Conservation (phyloP, 352 stramenopile genomes). For the Bremia lactucae region DNA sequence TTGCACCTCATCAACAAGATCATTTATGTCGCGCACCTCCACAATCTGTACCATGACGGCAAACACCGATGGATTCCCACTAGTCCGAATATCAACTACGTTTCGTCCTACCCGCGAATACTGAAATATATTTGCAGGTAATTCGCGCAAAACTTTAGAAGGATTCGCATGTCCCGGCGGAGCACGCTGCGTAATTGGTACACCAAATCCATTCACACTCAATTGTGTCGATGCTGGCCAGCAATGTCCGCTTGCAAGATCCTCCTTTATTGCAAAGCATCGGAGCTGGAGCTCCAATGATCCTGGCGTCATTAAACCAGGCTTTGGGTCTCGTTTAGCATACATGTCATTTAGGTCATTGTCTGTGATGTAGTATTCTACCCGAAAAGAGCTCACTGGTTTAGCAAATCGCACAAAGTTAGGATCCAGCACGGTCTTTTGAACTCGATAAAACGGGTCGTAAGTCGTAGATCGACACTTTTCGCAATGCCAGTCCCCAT, state of each 20-base stretch:
- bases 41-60: conserved; percentile 69
- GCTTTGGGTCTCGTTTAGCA: conserved; percentile 35
- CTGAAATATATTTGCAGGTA: conserved; percentile 65
- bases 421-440: conserved; percentile 41
- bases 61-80: conserved; percentile 51
- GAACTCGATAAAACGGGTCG: conserved; percentile 60
- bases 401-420: conserved; percentile 62
- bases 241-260: conserved; percentile 52
- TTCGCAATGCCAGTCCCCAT: conserved; percentile 66
- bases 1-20: conserved; percentile 53
- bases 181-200: conserved; percentile 55
- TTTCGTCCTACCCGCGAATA: conserved; percentile 61
- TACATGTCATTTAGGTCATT: conserved; percentile 69
- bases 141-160: conserved; percentile 70
- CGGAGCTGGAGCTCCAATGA: conserved; percentile 68
- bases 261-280: conserved; percentile 66
- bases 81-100: conserved; percentile 57
- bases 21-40: conserved; percentile 47
- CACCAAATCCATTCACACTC: conserved; percentile 57
- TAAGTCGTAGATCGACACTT: conserved; percentile 50
- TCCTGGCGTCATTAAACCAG: conserved; percentile 41
- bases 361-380: conserved; percentile 64
- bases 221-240: conserved; percentile 66
- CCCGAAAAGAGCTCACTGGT: conserved; percentile 28
- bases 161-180: conserved; percentile 65